phyloP scores from a whole-genome alignment of 163 green algal genomes.

The Trebouxiophyceae sp. region DNA sequence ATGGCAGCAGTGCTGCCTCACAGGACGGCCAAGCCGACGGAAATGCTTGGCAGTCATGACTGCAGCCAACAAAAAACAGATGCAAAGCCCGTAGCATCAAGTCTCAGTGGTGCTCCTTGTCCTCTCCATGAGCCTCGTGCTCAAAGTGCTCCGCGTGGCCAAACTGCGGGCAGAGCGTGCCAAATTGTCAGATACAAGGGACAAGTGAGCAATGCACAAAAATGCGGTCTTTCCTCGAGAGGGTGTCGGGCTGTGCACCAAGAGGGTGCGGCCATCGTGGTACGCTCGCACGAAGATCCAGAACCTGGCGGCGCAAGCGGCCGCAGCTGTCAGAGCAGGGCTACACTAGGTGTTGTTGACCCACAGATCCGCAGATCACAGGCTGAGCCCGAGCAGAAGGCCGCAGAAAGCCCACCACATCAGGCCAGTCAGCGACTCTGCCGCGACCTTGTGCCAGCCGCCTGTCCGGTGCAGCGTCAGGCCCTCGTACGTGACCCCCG shows the following conservation, averaged over 20 bases:
- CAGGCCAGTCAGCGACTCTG: slow-evolving; percentile 35
- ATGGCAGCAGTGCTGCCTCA: too few species aligned
- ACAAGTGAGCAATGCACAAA: background rate
- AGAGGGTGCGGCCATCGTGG: slow-evolving; percentile 44
- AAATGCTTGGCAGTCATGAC: background rate
- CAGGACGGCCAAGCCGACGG: too few species aligned
- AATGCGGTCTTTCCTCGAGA: background rate
- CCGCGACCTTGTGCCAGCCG: slow-evolving; percentile 30
- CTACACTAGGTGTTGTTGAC: background rate
- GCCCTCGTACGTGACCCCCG: slow-evolving; percentile 42
- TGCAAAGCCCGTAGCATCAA: too few species aligned
- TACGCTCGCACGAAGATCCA: slow-evolving; percentile 56
- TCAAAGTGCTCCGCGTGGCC: slow-evolving; percentile 43
- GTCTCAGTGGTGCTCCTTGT: background rate
- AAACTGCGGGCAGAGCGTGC: too few species aligned
- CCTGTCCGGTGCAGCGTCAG: slow-evolving; percentile 45
- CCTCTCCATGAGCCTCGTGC: slow-evolving; percentile 19
- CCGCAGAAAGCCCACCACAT: slow-evolving; percentile 64
- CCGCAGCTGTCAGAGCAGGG: background rate
- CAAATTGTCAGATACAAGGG: too few species aligned
- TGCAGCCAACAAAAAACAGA: too few species aligned
- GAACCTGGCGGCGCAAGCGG: slow-evolving; percentile 31
- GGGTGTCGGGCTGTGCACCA: slow-evolving; percentile 14
- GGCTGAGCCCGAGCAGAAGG: background rate
- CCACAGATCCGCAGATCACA: too few species aligned